Evolutionary conservation across 768 basidiomycete species (phyloP).

Genomic region (Boletus fagicola): DNA sequence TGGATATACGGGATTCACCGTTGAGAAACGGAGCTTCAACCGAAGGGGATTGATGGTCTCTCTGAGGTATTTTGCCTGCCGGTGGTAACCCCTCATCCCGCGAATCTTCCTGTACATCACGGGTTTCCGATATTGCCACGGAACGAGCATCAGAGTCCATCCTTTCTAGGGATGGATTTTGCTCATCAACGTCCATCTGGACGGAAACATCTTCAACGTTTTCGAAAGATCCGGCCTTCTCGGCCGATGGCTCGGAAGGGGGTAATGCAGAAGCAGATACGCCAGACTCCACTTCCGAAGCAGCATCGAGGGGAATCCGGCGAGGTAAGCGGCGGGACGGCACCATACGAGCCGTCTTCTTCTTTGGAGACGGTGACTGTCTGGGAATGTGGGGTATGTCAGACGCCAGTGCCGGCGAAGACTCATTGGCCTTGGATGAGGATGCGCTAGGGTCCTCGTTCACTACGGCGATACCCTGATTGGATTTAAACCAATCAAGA

Average conservation of each 20-base stretch:
- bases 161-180: background rate
- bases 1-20: background rate
- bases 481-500: slow-evolving; percentile 30
- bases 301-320: slow-evolving; percentile 4
- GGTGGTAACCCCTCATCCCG: background rate
- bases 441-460: background rate
- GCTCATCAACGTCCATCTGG: slow-evolving; percentile 7
- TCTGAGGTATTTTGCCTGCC: background rate
- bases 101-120: background rate
- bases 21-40: background rate
- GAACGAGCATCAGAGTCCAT: background rate
- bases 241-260: background rate
- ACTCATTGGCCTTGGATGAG: background rate
- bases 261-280: background rate
- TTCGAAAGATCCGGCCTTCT: background rate
- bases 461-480: background rate
- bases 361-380: slow-evolving; percentile 7
- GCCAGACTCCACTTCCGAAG: background rate
- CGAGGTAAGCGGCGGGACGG: slow-evolving; percentile 25
- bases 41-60: background rate
- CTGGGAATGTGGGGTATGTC: background rate
- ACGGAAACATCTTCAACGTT: background rate
- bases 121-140: background rate
- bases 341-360: slow-evolving; percentile 28
- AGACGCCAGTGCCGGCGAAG: background rate